A percentile compares a stretch with the other conserved stretches of the same genome.
phyloP scores from a whole-genome alignment of 2,329 filamentous ascomycete species.

The Phialophora macrospora region DNA sequence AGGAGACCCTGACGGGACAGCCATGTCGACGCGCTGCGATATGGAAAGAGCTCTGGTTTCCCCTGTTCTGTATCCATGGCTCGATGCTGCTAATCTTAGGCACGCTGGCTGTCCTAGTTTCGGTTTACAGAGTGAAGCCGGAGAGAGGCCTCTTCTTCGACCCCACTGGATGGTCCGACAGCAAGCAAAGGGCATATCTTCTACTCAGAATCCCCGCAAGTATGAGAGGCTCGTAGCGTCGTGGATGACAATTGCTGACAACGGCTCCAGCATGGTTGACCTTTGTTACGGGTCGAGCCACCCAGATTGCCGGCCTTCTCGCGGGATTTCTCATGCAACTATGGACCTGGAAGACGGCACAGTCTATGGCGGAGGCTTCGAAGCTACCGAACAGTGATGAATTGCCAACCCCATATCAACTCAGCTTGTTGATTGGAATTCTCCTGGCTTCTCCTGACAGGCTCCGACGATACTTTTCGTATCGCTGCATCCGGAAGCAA shows the following conservation, averaged over 20 bases:
- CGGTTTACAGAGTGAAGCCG: slow-evolving; percentile 15
- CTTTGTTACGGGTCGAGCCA: slow-evolving; percentile 19
- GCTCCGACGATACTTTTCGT: slow-evolving; percentile 22
- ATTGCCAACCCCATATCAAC: slow-evolving; percentile 25
- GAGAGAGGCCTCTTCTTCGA: slow-evolving; percentile 19
- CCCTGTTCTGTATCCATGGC: slow-evolving; percentile 11
- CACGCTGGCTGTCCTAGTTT: slow-evolving; percentile 1
- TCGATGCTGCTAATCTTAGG: slow-evolving; percentile 14
- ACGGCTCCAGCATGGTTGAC: slow-evolving; percentile 20
- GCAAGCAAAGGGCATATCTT: neutral
- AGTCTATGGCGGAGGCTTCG: slow-evolving; percentile 13
- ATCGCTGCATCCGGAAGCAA: slow-evolving; percentile 20
- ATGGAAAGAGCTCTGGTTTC: slow-evolving; percentile 19
- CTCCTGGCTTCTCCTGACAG: slow-evolving; percentile 19
- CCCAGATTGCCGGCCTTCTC: slow-evolving; percentile 22
- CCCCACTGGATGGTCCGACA: slow-evolving; percentile 8
- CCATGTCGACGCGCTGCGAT: slow-evolving; percentile 4
- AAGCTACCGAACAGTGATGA: neutral
- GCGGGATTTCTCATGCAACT: slow-evolving; percentile 25
- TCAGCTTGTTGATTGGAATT: slow-evolving; percentile 24
- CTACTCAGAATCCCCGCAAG: slow-evolving; percentile 9
- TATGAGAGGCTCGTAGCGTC: neutral
- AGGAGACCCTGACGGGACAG: neutral
- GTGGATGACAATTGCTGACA: neutral
- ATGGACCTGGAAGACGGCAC: slow-evolving; percentile 25